Evolutionary conservation across 1,284 basidiomycete species (phyloP).

Genomic region (Rhodotorula sp.): DNA sequence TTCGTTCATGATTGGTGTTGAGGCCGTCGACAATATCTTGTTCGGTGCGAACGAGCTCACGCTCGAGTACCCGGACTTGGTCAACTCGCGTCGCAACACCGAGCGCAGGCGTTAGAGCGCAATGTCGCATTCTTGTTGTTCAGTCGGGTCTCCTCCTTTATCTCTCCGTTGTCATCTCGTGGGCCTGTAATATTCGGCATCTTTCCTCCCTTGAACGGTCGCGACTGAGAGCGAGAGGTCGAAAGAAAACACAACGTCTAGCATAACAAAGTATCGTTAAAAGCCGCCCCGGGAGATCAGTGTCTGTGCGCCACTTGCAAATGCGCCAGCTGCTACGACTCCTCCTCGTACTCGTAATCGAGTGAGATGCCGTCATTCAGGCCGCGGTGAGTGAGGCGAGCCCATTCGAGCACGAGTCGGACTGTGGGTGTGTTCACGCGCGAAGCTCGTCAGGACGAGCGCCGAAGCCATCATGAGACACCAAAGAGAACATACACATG

Average conservation of each 20-base stretch:
- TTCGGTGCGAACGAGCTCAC: constrained; percentile 55
- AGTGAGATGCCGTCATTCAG: constrained; percentile 27
- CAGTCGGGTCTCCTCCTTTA: neutral
- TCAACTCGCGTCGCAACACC: constrained; percentile 54
- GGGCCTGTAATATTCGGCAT: neutral
- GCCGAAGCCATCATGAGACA: too few species aligned
- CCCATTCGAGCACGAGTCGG: constrained; percentile 40
- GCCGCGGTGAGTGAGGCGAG: constrained; percentile 33
- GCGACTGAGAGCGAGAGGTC: neutral
- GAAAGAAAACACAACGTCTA: neutral
- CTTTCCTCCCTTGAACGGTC: neutral
- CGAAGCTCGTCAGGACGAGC: too few species aligned
- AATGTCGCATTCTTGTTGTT: neutral
- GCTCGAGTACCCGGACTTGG: constrained; percentile 49
- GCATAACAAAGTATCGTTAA: neutral
- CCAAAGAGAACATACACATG: too few species aligned
- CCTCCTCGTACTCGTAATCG: constrained; percentile 30
- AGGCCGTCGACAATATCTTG: constrained; percentile 55
- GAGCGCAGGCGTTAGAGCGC: constrained; percentile 49
- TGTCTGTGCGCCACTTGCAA: neutral
- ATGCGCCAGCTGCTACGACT: neutral
- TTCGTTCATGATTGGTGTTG: constrained; percentile 57
- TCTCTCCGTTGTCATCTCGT: neutral
- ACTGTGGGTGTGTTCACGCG: constrained; percentile 12
- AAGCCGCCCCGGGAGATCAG: neutral